Percentiles rank a stretch among this genome's conserved stretches.
phyloP scores from a whole-genome alignment of 164 flowering plant genomes.

The Magnolia changhungtana region DNA sequence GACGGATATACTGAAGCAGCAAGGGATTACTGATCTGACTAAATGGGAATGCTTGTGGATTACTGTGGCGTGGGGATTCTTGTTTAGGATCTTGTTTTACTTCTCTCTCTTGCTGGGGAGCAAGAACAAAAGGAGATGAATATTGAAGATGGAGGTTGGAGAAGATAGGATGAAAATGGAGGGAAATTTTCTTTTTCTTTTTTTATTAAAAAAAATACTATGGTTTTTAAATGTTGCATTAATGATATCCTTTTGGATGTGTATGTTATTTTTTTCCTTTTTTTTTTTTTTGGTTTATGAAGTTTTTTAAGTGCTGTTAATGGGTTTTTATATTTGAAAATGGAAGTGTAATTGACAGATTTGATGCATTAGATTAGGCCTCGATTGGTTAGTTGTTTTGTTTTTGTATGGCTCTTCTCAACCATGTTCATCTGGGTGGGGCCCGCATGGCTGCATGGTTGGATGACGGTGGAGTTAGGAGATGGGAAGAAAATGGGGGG shows the following conservation, averaged over 20 bases:
- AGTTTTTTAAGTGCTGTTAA: not conserved
- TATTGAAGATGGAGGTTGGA: not conserved
- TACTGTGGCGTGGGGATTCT: constrained; percentile 71
- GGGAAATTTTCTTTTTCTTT: not conserved
- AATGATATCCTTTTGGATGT: too few relatives aligned
- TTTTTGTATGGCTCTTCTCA: too few relatives aligned
- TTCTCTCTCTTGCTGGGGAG: constrained; percentile 61
- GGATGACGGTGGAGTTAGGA: too few relatives aligned
- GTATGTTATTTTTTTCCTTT: too few relatives aligned
- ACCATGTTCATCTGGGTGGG: too few relatives aligned
- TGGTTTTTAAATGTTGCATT: too few relatives aligned
- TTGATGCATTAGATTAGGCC: not conserved
- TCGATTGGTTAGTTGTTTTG: too few relatives aligned
- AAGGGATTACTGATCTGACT: constrained; percentile 57
- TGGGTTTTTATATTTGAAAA: not conserved
- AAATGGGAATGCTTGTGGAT: constrained; percentile 78
- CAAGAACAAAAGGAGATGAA: constrained; percentile 67
- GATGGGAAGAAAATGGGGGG: too few relatives aligned
- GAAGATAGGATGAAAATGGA: not conserved
- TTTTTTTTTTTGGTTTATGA: too few relatives aligned
- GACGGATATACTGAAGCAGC: constrained; percentile 46
- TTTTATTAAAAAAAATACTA: too few relatives aligned
- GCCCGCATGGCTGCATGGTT: too few relatives aligned
- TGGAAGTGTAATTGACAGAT: not conserved
- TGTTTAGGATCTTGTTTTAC: constrained; percentile 73